phyloP scores from a whole-genome alignment of 2,329 filamentous ascomycete species.

The Cyanodermella asteris region DNA sequence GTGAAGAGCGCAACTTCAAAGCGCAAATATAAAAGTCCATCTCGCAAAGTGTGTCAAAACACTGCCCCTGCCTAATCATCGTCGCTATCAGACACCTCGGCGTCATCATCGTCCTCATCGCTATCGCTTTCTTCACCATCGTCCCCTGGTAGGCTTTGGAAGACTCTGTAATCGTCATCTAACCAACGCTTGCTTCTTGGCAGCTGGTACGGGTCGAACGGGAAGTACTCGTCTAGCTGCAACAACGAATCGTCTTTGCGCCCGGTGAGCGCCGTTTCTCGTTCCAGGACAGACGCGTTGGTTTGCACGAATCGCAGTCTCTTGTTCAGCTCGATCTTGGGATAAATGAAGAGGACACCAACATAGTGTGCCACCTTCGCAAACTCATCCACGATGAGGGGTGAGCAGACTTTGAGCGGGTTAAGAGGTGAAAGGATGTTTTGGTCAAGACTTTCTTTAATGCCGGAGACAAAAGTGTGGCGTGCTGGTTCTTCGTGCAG shows the following conservation, averaged over 20 bases:
- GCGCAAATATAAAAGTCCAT: not conserved
- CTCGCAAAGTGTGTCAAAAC: not conserved
- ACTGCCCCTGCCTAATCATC: conserved; percentile 17
- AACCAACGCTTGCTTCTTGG: conserved; percentile 77
- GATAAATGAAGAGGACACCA: conserved; percentile 72
- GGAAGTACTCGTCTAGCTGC: conserved; percentile 83
- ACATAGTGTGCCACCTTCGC: conserved; percentile 71
- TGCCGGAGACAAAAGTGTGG: conserved; percentile 52
- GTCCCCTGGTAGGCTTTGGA: conserved; percentile 52
- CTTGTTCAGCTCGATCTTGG: conserved; percentile 80
- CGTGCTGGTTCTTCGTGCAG: conserved; percentile 36
- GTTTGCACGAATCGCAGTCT: conserved; percentile 58
- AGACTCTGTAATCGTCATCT: conserved; percentile 60
- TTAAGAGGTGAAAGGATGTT: conserved; percentile 81
- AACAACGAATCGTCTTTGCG: conserved; percentile 46
- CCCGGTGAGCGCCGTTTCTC: conserved; percentile 23
- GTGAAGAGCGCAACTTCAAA: not conserved
- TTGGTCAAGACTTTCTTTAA: conserved; percentile 50
- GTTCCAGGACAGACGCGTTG: conserved; percentile 20
- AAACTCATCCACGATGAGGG: conserved; percentile 76
- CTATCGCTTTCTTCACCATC: conserved; percentile 36
- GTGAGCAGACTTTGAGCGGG: conserved; percentile 83
- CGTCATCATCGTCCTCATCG: conserved; percentile 28
- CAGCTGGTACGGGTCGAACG: conserved; percentile 89
- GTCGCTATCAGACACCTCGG: conserved; percentile 15